A percentile compares a stretch with the other conserved stretches of the same genome.
Evolutionary conservation across 331 rosid species (phyloP).

Genomic region (Stylosanthes scabra): DNA sequence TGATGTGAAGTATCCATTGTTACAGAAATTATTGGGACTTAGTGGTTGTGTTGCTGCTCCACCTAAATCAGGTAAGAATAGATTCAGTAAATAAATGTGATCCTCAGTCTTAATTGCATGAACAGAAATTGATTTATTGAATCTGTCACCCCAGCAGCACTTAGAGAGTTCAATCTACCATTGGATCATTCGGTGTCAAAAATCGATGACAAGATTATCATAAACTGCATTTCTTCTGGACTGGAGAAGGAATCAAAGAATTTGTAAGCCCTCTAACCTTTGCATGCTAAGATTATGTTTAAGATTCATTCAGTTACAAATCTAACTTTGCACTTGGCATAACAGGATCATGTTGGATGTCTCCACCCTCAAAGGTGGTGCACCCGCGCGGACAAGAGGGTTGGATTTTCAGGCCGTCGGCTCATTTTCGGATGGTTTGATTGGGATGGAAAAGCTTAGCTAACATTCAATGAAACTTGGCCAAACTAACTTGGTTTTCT

Average conservation of each 20-base stretch:
- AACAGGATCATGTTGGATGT: slow-evolving; percentile 82
- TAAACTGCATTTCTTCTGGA: slow-evolving; percentile 54
- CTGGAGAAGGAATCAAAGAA: slow-evolving; percentile 59
- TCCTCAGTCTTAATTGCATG: background rate
- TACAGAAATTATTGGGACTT: slow-evolving; percentile 79
- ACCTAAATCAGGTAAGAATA: slow-evolving; percentile 60
- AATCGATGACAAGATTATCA: slow-evolving; percentile 62
- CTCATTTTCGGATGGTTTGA: slow-evolving; percentile 56
- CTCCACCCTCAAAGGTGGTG: slow-evolving; percentile 80
- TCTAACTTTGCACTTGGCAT: slow-evolving; percentile 15
- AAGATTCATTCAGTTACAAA: too few relatives aligned
- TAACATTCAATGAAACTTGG: slow-evolving; percentile 46
- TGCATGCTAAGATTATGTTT: too few relatives aligned
- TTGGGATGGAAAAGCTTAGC: slow-evolving; percentile 49
- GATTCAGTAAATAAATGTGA: background rate
- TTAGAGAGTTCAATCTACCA: slow-evolving; percentile 62
- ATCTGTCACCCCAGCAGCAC: slow-evolving; percentile 54
- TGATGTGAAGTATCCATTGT: slow-evolving; percentile 36
- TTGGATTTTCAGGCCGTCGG: slow-evolving; percentile 54
- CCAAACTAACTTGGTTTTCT: slow-evolving; percentile 49
- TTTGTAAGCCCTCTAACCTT: slow-evolving; percentile 57
- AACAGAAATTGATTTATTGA: slow-evolving; percentile 28
- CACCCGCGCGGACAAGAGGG: slow-evolving; percentile 98
- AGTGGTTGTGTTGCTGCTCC: slow-evolving; percentile 46
- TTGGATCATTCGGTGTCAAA: slow-evolving; percentile 57